phyloP scores from a whole-genome alignment of 2,329 filamentous ascomycete genomes.

The Escovopsis sp. region DNA sequence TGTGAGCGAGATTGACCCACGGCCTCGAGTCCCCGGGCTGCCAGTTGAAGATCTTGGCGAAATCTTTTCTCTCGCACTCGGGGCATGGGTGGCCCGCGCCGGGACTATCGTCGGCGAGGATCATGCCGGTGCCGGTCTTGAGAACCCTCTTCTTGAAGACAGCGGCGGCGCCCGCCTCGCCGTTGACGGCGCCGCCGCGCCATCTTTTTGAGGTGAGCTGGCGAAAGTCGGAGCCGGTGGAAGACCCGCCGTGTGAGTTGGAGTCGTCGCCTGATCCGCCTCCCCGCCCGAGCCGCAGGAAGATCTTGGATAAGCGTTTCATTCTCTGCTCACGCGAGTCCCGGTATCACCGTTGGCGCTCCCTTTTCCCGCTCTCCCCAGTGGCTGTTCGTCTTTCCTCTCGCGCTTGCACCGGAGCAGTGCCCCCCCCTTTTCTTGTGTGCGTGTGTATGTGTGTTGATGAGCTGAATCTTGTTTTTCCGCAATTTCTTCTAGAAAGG shows the following conservation, averaged over 20 bases:
- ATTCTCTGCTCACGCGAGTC: conserved; percentile 10
- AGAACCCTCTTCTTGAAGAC: conserved; percentile 3
- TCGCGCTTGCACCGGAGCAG: too few relatives aligned
- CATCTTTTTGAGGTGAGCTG: conserved; percentile 16
- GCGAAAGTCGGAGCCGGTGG: conserved; percentile 16
- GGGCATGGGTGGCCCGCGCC: conserved; percentile 13
- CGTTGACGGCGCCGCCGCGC: conserved; percentile 6
- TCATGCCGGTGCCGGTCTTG: conserved; percentile 13
- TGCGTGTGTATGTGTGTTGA: too few relatives aligned
- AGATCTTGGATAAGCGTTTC: conserved; percentile 24
- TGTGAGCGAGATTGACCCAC: conserved; percentile 22
- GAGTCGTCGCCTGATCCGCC: conserved; percentile 7
- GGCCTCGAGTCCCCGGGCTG: conserved; percentile 19
- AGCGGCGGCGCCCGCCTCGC: conserved; percentile 2
- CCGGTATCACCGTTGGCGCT: background rate
- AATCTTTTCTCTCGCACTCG: conserved; percentile 21
- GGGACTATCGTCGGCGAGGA: conserved; percentile 14
- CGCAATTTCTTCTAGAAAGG: too few relatives aligned
- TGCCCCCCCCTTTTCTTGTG: too few relatives aligned
- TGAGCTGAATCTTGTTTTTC: too few relatives aligned
- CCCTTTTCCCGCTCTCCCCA: background rate
- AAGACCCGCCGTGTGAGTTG: conserved; percentile 5
- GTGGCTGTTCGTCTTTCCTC: background rate
- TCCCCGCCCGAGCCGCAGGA: conserved; percentile 18
- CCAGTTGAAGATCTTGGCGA: conserved; percentile 22